phyloP scores from a whole-genome alignment of 2,329 filamentous ascomycete genomes.

The Trichoderma gracile region DNA sequence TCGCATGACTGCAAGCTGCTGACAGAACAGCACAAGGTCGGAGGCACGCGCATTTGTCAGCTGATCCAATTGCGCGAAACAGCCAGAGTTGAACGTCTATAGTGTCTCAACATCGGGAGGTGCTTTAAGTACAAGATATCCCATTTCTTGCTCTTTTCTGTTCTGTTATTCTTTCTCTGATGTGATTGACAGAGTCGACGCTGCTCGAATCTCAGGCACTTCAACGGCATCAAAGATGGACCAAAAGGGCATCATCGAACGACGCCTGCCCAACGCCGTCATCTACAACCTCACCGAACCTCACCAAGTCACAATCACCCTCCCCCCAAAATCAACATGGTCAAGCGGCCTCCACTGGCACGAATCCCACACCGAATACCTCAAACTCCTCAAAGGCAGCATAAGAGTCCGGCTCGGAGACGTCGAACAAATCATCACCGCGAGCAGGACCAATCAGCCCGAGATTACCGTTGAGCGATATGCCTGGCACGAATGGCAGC shows the following conservation, averaged over 20 bases:
- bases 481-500: conserved; percentile 50
- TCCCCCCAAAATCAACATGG: conserved; percentile 48
- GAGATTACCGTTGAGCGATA: conserved; percentile 41
- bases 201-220: not conserved
- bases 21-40: conserved; percentile 2
- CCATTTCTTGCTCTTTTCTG: not conserved
- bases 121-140: not conserved
- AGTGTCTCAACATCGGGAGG: too few relatives aligned
- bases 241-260: conserved; percentile 25
- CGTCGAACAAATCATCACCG: conserved; percentile 28
- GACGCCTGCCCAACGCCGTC: conserved; percentile 30
- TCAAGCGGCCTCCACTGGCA: conserved; percentile 54
- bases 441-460: conserved; percentile 28
- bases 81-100: not conserved
- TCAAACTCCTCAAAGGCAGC: conserved; percentile 44
- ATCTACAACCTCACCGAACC: conserved; percentile 41
- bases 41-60: conserved; percentile 20
- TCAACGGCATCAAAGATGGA: not conserved
- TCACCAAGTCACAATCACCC: conserved; percentile 44
- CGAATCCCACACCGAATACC: conserved; percentile 47
- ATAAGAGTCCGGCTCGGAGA: conserved; percentile 34
- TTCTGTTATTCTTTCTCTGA: too few relatives aligned
- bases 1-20: conserved; percentile 13
- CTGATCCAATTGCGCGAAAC: not conserved
- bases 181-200: not conserved